Percentiles rank a stretch among this genome's conserved stretches.
These are phyloP conservation scores for Pseudogymnoascus sp. DNA, from an alignment of 2,329 filamentous ascomycete species.

Conservation along the genomic window DNA sequence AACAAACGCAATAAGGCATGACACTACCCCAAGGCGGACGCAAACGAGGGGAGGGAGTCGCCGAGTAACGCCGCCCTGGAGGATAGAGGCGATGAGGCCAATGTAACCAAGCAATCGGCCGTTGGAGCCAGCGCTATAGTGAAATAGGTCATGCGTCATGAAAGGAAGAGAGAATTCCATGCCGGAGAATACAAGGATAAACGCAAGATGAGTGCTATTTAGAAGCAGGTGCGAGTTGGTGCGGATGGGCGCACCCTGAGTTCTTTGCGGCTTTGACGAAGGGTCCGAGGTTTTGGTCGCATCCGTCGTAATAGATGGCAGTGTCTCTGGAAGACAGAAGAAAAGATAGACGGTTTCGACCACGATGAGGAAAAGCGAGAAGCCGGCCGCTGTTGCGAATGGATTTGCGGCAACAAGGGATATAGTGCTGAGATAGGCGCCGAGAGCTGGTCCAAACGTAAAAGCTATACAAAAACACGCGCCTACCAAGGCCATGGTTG, in stretches of 20 bases:
- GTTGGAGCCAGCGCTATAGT: constrained; percentile 69
- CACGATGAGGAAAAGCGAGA: constrained; percentile 77
- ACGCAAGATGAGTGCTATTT: constrained; percentile 79
- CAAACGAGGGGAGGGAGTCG: constrained; percentile 73
- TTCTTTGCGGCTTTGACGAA: constrained; percentile 18
- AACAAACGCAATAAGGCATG: constrained; percentile 73
- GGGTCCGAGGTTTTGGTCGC: background rate
- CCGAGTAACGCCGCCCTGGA: constrained; percentile 87
- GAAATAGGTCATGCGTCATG: constrained; percentile 92
- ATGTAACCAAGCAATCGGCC: constrained; percentile 84
- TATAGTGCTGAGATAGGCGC: constrained; percentile 75
- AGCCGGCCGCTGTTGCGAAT: constrained; percentile 84
- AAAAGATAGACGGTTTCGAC: constrained; percentile 86
- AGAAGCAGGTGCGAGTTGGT: constrained; percentile 80
- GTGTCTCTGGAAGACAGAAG: constrained; percentile 75
- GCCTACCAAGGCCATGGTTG: constrained; percentile 93
- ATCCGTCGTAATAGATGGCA: constrained; percentile 39
- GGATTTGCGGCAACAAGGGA: constrained; percentile 77
- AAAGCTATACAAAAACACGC: constrained; percentile 97
- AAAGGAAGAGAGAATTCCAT: constrained; percentile 98
- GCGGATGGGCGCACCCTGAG: constrained; percentile 19
- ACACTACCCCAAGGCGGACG: constrained; percentile 69
- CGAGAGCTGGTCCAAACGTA: constrained; percentile 88
- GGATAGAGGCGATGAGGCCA: constrained; percentile 80
- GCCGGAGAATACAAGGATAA: constrained; percentile 93